Base-by-base conservation (phyloP, 768 basidiomycete genomes). In the Naganishia vishniacii region DNA sequence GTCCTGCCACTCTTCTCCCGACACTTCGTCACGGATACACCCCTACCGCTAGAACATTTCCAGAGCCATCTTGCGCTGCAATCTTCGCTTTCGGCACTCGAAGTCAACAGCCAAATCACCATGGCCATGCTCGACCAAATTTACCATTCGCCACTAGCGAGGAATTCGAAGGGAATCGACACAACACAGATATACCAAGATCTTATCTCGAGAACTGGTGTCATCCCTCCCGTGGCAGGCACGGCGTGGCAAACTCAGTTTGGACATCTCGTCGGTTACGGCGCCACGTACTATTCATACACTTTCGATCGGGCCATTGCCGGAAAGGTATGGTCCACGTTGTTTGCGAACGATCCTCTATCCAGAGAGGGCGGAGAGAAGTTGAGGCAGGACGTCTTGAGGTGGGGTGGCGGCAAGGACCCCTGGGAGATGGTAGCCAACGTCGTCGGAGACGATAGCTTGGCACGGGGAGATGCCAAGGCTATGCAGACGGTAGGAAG, bases 221-320 rank as follows among this genome's bases (percentile, higher is more conserved):
- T 94, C 45, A 86, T 95, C 25, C 90, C 91, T 0, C 84, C 89
- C 61, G 89, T 91, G 0, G 79, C 81, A 0, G 88, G 88, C 0
- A 97, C 93, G 0, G 87, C 89, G 0, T 92, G 91, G 81, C 95
- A 98, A 72, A 91, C 91, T 0, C 91, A 93, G 70, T 99, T 99
- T 69, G 88, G 89, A 0, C 95, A 99, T 74, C 79, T 99, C 5
- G 93, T 88, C 72, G 91, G 93, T 2, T 99, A 99, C 70, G 93
- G 94, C 5, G 92, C 94, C 15, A 95, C 91, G 0, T 99, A 99
- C 75, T 99, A 99, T 71, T 92, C 91, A 3, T 99, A 99, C 73
- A 82, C 97, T 13, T 93, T 99, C 69, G 95, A 98, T 69, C 85
- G 93, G 4, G 91, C 91, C 4, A 95, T 99, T 65, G 94, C 95